These are phyloP conservation scores for Aureobasidium sp. DNA, from an alignment of 2,329 filamentous ascomycete genomes.

Conservation along the genomic window DNA sequence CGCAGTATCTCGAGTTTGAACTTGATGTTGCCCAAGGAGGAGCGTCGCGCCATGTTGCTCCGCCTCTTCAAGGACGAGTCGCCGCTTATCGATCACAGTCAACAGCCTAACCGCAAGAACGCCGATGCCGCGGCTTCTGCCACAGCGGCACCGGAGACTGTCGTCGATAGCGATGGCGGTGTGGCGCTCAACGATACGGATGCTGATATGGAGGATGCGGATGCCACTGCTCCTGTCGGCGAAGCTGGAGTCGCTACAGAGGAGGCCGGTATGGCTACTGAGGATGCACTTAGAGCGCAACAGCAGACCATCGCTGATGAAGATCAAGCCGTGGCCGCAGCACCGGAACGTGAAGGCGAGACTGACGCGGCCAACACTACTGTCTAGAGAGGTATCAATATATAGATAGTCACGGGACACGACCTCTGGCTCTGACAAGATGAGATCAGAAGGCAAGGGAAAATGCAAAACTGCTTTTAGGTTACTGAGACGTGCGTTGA, in stretches of 20 bases:
- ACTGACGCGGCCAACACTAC: slow-evolving; percentile 43
- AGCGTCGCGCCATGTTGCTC: slow-evolving; percentile 82
- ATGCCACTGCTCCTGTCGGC: slow-evolving; percentile 21
- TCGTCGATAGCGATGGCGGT: slow-evolving; percentile 19
- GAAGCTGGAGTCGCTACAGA: slow-evolving; percentile 22
- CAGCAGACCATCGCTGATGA: slow-evolving; percentile 35
- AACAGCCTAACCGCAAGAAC: slow-evolving; percentile 17
- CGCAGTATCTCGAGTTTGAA: slow-evolving; percentile 87
- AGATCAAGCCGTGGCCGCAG: slow-evolving; percentile 33
- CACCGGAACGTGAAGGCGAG: slow-evolving; percentile 38
- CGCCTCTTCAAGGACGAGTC: slow-evolving; percentile 85
- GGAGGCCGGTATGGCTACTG: slow-evolving; percentile 33
- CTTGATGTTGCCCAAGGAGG: slow-evolving; percentile 97
- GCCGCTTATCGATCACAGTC: slow-evolving; percentile 64
- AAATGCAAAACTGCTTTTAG: neutral
- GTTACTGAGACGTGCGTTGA: neutral
- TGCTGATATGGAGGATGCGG: slow-evolving; percentile 27
- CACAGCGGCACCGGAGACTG: slow-evolving; percentile 26
- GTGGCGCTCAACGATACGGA: slow-evolving; percentile 22
- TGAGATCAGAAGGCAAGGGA: too few species aligned
- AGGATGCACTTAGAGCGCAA: slow-evolving; percentile 34
- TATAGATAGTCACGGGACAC: too few species aligned
- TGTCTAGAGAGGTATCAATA: slow-evolving; percentile 27
- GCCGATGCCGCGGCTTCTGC: neutral
- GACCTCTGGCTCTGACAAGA: too few species aligned